Percentiles rank a stretch among this genome's conserved stretches.
These are phyloP conservation scores for Epichloe glyceriae DNA, from an alignment of 2,329 filamentous ascomycete species.

Conservation along the genomic window DNA sequence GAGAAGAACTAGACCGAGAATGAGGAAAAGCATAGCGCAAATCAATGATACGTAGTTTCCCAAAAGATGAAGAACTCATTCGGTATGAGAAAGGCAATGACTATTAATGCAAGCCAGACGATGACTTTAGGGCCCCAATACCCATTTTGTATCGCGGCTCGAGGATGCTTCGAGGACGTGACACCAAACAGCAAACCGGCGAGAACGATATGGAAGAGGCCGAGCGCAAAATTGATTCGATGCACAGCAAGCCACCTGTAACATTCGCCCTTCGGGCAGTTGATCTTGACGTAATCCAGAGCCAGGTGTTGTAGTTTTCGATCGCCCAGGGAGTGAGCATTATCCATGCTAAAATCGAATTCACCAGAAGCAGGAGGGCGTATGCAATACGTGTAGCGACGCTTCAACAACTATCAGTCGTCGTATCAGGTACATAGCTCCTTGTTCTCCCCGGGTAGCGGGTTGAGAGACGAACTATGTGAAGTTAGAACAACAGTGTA, in stretches of 20 bases:
- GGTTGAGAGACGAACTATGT: background rate
- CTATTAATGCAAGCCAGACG: constrained; percentile 74
- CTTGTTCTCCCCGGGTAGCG: background rate
- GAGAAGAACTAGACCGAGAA: constrained; percentile 81
- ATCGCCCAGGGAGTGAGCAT: constrained; percentile 99
- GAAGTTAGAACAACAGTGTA: background rate
- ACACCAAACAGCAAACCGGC: constrained; percentile 79
- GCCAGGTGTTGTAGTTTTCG: constrained; percentile 81
- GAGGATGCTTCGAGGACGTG: constrained; percentile 70
- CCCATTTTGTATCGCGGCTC: constrained; percentile 88
- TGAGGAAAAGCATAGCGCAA: constrained; percentile 83
- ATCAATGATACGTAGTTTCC: constrained; percentile 83
- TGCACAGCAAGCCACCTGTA: constrained; percentile 95
- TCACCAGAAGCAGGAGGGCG: constrained; percentile 84
- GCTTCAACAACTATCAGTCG: constrained; percentile 29
- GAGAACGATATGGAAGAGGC: constrained; percentile 81
- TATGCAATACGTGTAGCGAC: constrained; percentile 96
- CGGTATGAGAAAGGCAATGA: constrained; percentile 89
- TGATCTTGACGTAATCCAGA: constrained; percentile 91
- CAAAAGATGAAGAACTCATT: constrained; percentile 90
- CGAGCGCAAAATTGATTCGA: constrained; percentile 94
- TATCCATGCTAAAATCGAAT: constrained; percentile 95
- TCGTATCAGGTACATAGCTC: background rate
- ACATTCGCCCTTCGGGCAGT: constrained; percentile 80
- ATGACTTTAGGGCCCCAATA: constrained; percentile 97